A percentile compares a stretch with the other conserved stretches of the same genome.
phyloP scores from a whole-genome alignment of 352 stramenopile genomes.

The Globisporangium apiculatum region DNA sequence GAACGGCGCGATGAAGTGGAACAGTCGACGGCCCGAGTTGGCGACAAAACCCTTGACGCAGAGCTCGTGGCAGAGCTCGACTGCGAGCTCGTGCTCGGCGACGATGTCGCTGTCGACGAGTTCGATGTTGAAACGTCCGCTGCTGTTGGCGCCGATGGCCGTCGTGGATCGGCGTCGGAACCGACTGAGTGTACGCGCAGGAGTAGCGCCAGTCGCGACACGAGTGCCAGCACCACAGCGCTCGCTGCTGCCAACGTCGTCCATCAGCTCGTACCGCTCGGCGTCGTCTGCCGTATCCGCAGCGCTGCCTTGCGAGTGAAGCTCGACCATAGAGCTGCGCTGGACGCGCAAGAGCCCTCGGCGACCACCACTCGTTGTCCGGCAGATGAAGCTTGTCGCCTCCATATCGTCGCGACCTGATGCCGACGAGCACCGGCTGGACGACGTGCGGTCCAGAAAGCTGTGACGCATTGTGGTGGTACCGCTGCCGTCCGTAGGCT shows the following conservation, averaged over 20 bases:
- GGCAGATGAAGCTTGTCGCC: conserved; percentile 25
- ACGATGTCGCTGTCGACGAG: conserved; percentile 20
- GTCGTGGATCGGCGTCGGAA: conserved; percentile 9
- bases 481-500: background rate
- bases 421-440: background rate
- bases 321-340: conserved; percentile 8
- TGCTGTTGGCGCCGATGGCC: background rate
- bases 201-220: background rate
- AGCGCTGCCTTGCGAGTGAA: background rate
- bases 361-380: conserved; percentile 11
- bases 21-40: conserved; percentile 42
- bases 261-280: conserved; percentile 7
- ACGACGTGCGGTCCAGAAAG: conserved; percentile 3
- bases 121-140: conserved; percentile 10
- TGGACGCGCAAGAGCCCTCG: conserved; percentile 23
- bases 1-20: conserved; percentile 61
- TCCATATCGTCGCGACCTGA: conserved; percentile 5
- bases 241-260: background rate
- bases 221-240: background rate
- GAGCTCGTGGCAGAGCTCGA: conserved; percentile 69
- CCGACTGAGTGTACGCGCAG: conserved; percentile 3
- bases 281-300: conserved; percentile 1
- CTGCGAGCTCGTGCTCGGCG: conserved; percentile 46
- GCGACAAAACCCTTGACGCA: conserved; percentile 68
- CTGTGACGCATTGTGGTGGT: conserved; percentile 12